Conservation (phyloP, 768 basidiomycete genomes). For the Trametes punicea region DNA sequence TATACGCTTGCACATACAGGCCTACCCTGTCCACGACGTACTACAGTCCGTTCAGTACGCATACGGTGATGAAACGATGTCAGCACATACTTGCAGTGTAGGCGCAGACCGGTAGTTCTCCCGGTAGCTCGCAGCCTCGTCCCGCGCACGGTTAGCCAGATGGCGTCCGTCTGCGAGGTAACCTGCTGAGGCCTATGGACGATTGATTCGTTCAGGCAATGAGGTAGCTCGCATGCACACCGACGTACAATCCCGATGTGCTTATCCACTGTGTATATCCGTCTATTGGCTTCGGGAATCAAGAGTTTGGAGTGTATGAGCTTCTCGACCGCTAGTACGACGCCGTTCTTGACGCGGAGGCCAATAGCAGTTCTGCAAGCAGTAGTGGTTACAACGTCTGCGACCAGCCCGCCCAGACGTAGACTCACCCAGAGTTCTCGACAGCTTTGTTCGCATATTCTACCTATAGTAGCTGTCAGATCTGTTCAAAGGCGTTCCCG, state of each 20-base stretch:
- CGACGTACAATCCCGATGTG: slow-evolving; percentile 84
- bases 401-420: background rate
- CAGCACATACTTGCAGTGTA: slow-evolving; percentile 66
- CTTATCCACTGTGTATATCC: slow-evolving; percentile 90
- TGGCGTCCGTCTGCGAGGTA: slow-evolving; percentile 92
- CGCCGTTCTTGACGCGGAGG: slow-evolving; percentile 88
- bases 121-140: slow-evolving; percentile 75
- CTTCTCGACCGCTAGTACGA: slow-evolving; percentile 97
- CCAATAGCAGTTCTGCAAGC: slow-evolving; percentile 86
- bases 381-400: background rate
- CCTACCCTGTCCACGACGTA: slow-evolving; percentile 72
- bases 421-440: slow-evolving; percentile 88
- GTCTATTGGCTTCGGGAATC: slow-evolving; percentile 86
- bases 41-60: too few relatives aligned
- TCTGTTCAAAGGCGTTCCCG: background rate
- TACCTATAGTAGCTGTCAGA: slow-evolving; percentile 51
- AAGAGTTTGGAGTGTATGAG: slow-evolving; percentile 94
- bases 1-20: slow-evolving; percentile 92
- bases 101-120: slow-evolving; percentile 70
- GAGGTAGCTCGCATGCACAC: background rate
- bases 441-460: slow-evolving; percentile 99
- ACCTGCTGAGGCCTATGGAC: slow-evolving; percentile 83
- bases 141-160: slow-evolving; percentile 77
- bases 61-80: too few relatives aligned
- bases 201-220: background rate